A percentile compares a stretch with the other conserved stretches of the same genome.
phyloP scores from a whole-genome alignment of 2,329 filamentous ascomycete genomes.

The Diaporthe sp. region DNA sequence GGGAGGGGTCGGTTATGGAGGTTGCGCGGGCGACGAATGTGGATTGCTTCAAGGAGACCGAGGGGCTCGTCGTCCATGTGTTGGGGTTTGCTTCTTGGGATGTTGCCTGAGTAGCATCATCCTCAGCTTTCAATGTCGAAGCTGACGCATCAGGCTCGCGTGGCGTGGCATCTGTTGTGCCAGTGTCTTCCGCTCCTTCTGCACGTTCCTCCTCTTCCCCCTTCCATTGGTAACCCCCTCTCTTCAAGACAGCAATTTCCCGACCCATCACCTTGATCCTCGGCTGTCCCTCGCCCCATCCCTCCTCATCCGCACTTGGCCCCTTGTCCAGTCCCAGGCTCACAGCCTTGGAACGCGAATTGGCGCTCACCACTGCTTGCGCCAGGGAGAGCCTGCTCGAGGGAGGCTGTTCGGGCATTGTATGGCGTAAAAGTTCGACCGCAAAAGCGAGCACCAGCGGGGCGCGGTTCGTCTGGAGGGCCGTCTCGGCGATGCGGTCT shows the following conservation, averaged over 20 bases:
- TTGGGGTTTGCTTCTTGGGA: constrained; percentile 39
- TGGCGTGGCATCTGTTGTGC: background rate
- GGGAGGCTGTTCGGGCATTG: constrained; percentile 85
- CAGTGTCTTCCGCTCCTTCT: constrained; percentile 22
- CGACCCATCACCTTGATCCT: constrained; percentile 77
- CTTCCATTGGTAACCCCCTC: constrained; percentile 77
- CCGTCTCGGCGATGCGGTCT: constrained; percentile 65
- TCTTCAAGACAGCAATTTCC: constrained; percentile 79
- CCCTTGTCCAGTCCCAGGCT: constrained; percentile 78
- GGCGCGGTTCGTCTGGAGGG: constrained; percentile 80
- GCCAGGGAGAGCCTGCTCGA: constrained; percentile 87
- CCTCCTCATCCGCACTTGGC: constrained; percentile 73
- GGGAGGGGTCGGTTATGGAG: constrained; percentile 48
- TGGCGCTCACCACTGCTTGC: constrained; percentile 85
- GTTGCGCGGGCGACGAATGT: constrained; percentile 67
- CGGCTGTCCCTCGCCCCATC: constrained; percentile 81
- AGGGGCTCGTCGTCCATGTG: constrained; percentile 63
- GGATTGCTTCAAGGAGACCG: constrained; percentile 63
- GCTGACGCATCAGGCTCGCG: constrained; percentile 33
- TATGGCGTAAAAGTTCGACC: constrained; percentile 77
- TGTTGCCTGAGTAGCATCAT: constrained; percentile 36
- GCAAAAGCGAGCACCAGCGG: constrained; percentile 86
- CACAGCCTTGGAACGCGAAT: constrained; percentile 80
- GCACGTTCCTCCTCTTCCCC: constrained; percentile 48
- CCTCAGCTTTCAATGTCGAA: constrained; percentile 36